Evolutionary conservation across 2,329 filamentous ascomycete genomes (phyloP).

Genomic region (Nigrospora osmanthi): DNA sequence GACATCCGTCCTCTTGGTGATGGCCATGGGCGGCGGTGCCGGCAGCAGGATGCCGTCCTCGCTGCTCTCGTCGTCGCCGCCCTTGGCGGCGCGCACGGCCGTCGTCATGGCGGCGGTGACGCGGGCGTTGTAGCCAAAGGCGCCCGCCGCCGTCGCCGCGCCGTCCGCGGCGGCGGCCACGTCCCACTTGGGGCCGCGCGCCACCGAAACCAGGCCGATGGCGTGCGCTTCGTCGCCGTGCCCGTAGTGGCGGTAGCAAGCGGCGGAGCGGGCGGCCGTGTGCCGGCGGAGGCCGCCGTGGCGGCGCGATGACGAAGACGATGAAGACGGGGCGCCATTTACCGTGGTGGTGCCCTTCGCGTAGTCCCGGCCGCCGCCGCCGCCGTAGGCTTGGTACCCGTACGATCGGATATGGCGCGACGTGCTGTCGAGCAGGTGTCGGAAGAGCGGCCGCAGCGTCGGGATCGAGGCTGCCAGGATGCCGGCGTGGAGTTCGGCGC

Average conservation of each 20-base stretch:
- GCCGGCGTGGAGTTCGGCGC: conserved; percentile 6
- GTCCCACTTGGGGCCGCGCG: background rate
- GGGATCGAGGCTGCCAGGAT: conserved; percentile 6
- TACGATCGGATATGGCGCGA: conserved; percentile 2
- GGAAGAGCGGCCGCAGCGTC: conserved; percentile 4
- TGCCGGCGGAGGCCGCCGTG: background rate
- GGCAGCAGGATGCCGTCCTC: conserved; percentile 5
- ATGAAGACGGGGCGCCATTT: too few relatives aligned
- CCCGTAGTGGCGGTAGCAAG: background rate
- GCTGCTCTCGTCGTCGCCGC: background rate
- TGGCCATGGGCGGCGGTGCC: background rate
- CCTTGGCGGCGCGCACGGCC: background rate
- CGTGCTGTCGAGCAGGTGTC: conserved; percentile 5
- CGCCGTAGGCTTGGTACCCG: conserved; percentile 1
- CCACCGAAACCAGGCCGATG: background rate
- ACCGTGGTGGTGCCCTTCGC: background rate
- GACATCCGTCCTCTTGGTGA: conserved; percentile 1
- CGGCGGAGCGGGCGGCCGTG: background rate
- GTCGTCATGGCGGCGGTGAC: background rate
- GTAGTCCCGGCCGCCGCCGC: background rate
- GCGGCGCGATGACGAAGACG: background rate
- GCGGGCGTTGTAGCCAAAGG: background rate
- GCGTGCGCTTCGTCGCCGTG: background rate
- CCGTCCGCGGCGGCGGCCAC: background rate
- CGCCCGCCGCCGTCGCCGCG: background rate